Conservation (phyloP, 192 early-diverging fungal species). For the Blastocladiella britannica region DNA sequence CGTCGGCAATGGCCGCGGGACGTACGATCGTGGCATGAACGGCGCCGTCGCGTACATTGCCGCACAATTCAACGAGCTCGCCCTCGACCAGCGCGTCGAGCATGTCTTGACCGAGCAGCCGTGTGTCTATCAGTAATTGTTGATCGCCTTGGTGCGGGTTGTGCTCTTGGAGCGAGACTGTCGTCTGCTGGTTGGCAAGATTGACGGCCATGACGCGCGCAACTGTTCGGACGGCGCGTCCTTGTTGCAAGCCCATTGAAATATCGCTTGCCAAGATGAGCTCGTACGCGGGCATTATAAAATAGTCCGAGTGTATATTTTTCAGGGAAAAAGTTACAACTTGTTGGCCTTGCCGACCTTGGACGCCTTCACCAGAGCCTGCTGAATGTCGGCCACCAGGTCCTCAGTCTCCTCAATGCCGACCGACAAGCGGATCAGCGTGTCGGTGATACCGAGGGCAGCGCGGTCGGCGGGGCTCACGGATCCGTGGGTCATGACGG, state of each 20-base stretch:
- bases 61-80: too few relatives aligned
- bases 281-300: too few relatives aligned
- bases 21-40: too few relatives aligned
- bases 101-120: too few relatives aligned
- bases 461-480: conserved; percentile 67
- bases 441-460: conserved; percentile 75
- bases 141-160: background rate
- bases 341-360: background rate
- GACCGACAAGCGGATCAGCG: conserved; percentile 74
- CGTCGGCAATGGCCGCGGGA: too few relatives aligned
- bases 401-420: conserved; percentile 85
- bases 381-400: conserved; percentile 50
- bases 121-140: too few relatives aligned
- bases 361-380: conserved; percentile 37
- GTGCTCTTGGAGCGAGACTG: conserved; percentile 11
- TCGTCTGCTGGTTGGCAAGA: conserved; percentile 9
- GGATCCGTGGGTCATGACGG: conserved; percentile 88
- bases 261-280: too few relatives aligned
- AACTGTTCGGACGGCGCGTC: conserved; percentile 1
- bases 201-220: conserved; percentile 1
- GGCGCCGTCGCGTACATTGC: too few relatives aligned
- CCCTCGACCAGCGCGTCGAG: too few relatives aligned
- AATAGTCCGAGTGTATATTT: too few relatives aligned
- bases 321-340: conserved; percentile 5
- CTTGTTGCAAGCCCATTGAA: too few relatives aligned